These are phyloP conservation scores for Cutaneotrichosporon mucoides DNA, from an alignment of 1,284 basidiomycete species.

Conservation along the genomic window DNA sequence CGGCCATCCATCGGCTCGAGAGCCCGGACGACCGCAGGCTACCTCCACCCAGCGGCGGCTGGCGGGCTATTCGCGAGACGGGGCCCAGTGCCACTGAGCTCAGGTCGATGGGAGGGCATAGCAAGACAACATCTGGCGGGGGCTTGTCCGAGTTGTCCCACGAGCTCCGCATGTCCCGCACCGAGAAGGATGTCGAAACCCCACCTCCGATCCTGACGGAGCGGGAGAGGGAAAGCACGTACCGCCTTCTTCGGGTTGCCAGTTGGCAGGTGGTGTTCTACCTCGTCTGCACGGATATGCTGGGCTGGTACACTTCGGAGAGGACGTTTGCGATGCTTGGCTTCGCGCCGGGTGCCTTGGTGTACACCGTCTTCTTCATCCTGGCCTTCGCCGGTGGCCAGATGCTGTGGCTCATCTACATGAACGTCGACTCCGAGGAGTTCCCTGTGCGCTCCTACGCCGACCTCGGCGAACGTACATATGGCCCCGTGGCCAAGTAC, in stretches of 20 bases:
- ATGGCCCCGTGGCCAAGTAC: conserved; percentile 9
- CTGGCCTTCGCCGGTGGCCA: conserved; percentile 18
- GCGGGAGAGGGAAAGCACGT: conserved; percentile 2
- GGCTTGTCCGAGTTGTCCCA: neutral
- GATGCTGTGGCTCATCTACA: conserved; percentile 19
- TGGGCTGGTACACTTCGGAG: conserved; percentile 42
- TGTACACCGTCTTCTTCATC: conserved; percentile 20
- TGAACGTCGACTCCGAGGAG: conserved; percentile 16
- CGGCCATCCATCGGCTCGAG: neutral
- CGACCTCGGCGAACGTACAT: conserved; percentile 21
- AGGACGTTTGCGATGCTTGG: conserved; percentile 36
- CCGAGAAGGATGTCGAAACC: neutral
- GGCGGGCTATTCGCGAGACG: neutral
- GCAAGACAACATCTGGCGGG: neutral
- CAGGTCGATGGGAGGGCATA: neutral
- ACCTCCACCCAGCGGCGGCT: neutral
- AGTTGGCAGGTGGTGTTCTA: conserved; percentile 21
- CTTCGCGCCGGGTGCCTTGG: conserved; percentile 22
- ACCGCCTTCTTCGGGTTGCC: conserved; percentile 12
- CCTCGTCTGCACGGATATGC: conserved; percentile 25
- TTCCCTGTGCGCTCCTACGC: conserved; percentile 17
- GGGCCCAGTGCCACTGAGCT: neutral
- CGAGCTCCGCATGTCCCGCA: neutral
- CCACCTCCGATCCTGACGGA: neutral
- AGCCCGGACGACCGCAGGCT: neutral